phyloP scores from a whole-genome alignment of 345 rosid genomes.

The Clarkia xantiana region DNA sequence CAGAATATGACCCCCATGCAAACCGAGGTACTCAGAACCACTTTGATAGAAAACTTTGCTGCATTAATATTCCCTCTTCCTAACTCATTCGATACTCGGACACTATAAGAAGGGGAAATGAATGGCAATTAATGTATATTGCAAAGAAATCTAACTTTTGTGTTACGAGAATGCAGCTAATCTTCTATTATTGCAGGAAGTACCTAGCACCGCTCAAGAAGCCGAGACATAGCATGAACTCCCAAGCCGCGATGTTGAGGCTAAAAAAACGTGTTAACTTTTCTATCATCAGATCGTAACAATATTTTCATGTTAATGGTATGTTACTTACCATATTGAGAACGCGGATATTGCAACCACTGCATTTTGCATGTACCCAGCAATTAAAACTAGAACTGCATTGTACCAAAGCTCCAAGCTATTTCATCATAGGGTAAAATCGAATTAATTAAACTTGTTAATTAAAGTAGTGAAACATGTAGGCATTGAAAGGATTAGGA shows the following conservation, averaged over 20 bases:
- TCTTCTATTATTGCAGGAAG: too few species aligned
- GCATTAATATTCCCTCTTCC: constrained; percentile 7
- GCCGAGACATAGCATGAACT: constrained; percentile 7
- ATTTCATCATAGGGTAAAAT: too few species aligned
- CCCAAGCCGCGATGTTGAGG: constrained; percentile 9
- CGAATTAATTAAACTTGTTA: too few species aligned
- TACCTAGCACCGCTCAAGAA: constrained; percentile 8
- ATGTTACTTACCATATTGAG: constrained; percentile 2
- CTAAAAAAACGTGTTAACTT: too few species aligned
- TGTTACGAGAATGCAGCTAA: too few species aligned
- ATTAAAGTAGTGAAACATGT: too few species aligned
- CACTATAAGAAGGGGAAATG: constrained; percentile 1
- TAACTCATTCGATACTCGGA: constrained; percentile 8
- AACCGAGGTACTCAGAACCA: constrained; percentile 1
- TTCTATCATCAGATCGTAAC: too few species aligned
- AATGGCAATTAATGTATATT: too few species aligned
- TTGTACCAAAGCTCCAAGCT: constrained; percentile 6
- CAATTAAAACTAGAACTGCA: constrained; percentile 6
- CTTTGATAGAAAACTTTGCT: neutral
- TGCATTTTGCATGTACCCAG: constrained; percentile 15
- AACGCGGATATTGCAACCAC: constrained; percentile 17
- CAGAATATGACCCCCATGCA: constrained; percentile 7
- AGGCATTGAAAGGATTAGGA: too few species aligned
- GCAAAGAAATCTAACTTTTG: too few species aligned
- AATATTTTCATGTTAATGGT: too few species aligned